These are phyloP conservation scores for Fraxinus dipetala DNA, from an alignment of 305 asterid genomes.

Conservation along the genomic window DNA sequence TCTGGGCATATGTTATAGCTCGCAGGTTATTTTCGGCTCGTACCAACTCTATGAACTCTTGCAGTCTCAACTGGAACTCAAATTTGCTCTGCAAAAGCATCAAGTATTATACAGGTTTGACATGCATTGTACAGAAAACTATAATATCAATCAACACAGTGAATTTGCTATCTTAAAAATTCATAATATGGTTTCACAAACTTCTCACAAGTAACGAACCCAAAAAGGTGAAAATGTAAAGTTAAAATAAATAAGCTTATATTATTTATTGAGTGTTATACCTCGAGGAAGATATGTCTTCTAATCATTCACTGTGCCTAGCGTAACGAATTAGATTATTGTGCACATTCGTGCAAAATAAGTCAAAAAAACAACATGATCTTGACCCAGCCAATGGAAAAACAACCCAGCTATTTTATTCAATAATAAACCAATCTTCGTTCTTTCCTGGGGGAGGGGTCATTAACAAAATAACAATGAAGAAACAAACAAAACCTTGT, in stretches of 20 bases:
- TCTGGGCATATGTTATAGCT: constrained; percentile 85
- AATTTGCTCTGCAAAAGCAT: constrained; percentile 80
- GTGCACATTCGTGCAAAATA: neutral
- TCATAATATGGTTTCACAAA: constrained; percentile 5
- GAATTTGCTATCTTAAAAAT: neutral
- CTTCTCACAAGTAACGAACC: neutral
- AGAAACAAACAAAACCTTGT: neutral
- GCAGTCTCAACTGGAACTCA: constrained; percentile 93
- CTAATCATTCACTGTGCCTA: neutral
- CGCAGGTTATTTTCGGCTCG: constrained; percentile 69
- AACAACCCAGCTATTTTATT: neutral
- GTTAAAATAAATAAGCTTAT: constrained; percentile 1
- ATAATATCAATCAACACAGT: neutral
- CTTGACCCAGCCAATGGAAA: neutral
- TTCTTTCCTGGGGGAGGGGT: neutral
- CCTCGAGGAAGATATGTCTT: constrained; percentile 2
- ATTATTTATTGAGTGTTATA: neutral
- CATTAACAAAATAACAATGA: neutral
- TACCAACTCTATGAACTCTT: constrained; percentile 90
- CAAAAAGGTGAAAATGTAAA: constrained; percentile 1
- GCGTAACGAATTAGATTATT: neutral
- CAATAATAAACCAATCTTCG: neutral
- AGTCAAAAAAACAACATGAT: neutral
- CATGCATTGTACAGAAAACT: neutral
- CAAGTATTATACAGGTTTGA: constrained; percentile 1